A percentile compares a stretch with the other conserved stretches of the same genome.
These are phyloP conservation scores for Lumnitzera racemosa DNA, from an alignment of 345 rosid genomes.

Conservation along the genomic window DNA sequence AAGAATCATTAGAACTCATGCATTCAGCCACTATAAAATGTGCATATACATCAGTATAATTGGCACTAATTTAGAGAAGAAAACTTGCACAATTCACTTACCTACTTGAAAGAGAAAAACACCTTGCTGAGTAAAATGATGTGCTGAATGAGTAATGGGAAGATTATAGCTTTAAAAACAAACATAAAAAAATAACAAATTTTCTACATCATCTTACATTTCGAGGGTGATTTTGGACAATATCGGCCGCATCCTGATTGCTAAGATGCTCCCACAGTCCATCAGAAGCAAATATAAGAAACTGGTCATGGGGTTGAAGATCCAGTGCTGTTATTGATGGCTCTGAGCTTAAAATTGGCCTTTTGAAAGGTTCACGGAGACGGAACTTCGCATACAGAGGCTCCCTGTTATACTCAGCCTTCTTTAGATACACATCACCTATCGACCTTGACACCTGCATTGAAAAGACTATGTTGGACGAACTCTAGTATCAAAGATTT, in stretches of 20 bases:
- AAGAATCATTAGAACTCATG: no score
- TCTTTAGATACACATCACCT: constrained; percentile 84
- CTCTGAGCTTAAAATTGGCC: constrained; percentile 83
- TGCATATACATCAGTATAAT: no score
- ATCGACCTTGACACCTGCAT: constrained; percentile 85
- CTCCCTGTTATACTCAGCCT: constrained; percentile 82
- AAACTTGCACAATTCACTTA: no score
- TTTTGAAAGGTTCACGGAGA: constrained; percentile 68
- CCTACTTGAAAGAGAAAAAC: no score
- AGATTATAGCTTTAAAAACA: background rate
- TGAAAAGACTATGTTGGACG: background rate
- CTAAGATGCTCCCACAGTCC: constrained; percentile 96
- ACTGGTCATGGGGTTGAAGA: constrained; percentile 67
- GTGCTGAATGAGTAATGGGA: background rate
- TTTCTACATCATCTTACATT: constrained; percentile 33
- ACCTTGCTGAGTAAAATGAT: no score
- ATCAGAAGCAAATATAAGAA: constrained; percentile 91
- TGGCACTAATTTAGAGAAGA: no score
- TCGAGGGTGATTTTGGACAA: constrained; percentile 76
- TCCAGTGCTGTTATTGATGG: constrained; percentile 67
- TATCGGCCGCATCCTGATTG: constrained; percentile 89
- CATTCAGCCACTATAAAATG: no score
- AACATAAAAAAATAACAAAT: background rate
- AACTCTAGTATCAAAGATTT: no score
- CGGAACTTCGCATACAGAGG: constrained; percentile 80